Evolutionary conservation across 2,329 filamentous ascomycete species (phyloP).

Genomic region (Cladosporium austrohemisphaericum): DNA sequence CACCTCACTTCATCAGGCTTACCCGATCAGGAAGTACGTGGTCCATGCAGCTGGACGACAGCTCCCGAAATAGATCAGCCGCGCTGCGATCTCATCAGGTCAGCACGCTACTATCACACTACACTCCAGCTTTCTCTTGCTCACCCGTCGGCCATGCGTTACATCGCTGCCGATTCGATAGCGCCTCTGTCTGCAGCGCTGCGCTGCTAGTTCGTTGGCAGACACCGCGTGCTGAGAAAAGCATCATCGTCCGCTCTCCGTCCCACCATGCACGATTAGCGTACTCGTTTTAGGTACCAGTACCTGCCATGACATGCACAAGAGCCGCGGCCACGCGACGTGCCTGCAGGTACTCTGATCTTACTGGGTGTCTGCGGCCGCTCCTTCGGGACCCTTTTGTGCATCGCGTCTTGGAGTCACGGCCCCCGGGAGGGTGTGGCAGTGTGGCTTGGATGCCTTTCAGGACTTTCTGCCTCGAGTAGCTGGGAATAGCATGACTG

Average conservation of each 20-base stretch:
- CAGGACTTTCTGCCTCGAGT: not conserved
- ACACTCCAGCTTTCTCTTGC: not conserved
- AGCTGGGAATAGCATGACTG: conserved; percentile 16
- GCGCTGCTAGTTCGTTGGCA: not conserved
- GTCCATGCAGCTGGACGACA: no score
- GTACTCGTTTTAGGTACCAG: conserved; percentile 11
- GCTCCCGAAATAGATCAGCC: conserved; percentile 12
- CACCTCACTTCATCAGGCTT: conserved; percentile 2
- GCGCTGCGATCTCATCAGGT: conserved; percentile 5
- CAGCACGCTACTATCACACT: conserved; percentile 11
- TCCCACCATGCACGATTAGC: conserved; percentile 3
- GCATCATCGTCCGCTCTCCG: conserved; percentile 2
- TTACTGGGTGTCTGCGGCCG: conserved; percentile 10
- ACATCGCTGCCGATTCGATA: conserved; percentile 9
- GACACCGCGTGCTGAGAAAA: conserved; percentile 13
- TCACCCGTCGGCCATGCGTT: conserved; percentile 8
- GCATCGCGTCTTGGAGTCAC: conserved; percentile 2
- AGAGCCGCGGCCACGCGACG: conserved; percentile 12
- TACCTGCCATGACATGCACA: not conserved
- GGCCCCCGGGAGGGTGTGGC: conserved; percentile 8
- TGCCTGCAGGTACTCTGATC: conserved; percentile 6
- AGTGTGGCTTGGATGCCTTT: conserved; percentile 11
- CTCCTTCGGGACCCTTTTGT: conserved; percentile 12
- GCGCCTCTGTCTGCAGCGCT: conserved; percentile 4
- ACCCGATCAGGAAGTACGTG: not conserved